Percentiles rank a stretch among this genome's conserved stretches.
These are phyloP conservation scores for Dimocarpus longan DNA, from an alignment of 345 rosid species.

Conservation along the genomic window DNA sequence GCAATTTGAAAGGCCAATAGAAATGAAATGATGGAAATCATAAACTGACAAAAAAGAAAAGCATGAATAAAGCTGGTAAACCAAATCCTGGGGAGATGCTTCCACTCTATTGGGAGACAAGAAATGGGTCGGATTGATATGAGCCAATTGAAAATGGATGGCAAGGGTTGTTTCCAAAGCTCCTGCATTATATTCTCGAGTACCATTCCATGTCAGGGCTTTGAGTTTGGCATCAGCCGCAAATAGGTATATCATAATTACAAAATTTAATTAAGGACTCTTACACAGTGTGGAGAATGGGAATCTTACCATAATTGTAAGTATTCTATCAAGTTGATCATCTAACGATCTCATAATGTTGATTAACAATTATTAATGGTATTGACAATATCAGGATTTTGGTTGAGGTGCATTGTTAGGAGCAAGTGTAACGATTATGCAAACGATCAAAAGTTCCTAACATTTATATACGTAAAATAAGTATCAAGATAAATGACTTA, in stretches of 20 bases:
- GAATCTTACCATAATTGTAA: constrained; percentile 1
- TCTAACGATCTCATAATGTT: neutral
- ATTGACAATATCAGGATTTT: too few species aligned
- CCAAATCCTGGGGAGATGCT: neutral
- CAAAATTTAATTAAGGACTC: neutral
- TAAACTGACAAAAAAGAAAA: too few species aligned
- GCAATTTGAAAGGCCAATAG: too few species aligned
- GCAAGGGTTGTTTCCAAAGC: constrained; percentile 13
- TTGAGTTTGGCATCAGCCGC: constrained; percentile 1
- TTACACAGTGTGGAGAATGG: neutral
- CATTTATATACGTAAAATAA: too few species aligned
- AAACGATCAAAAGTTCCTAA: too few species aligned
- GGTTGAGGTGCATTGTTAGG: too few species aligned
- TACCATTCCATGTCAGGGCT: neutral
- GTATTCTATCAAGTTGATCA: neutral
- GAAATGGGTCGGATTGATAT: neutral
- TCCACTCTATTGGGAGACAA: neutral
- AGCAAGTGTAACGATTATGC: too few species aligned
- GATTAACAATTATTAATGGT: neutral
- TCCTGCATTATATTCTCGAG: neutral
- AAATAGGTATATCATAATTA: neutral
- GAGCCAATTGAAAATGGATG: constrained; percentile 13
- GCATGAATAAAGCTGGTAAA: too few species aligned
- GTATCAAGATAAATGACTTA: too few species aligned
- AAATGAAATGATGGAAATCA: too few species aligned